A percentile compares a stretch with the other conserved stretches of the same genome.
phyloP scores from a whole-genome alignment of 805 yeast genomes.

The Starmerella khaoyaiensis region DNA sequence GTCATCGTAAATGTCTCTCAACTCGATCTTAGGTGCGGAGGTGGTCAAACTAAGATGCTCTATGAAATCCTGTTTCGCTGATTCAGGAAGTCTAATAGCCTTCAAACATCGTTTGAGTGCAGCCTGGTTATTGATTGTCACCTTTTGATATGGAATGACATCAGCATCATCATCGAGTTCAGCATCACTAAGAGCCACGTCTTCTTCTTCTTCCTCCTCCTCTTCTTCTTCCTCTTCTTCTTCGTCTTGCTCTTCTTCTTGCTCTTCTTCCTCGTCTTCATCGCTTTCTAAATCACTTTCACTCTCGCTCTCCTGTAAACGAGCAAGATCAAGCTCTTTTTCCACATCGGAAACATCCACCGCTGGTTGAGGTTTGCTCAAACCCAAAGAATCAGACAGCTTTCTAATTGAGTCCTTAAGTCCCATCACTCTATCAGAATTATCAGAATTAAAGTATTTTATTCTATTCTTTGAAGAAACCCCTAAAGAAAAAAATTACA shows the following conservation, averaged over 20 bases:
- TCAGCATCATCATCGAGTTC: constrained; percentile 92
- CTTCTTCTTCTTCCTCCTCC: constrained; percentile 62
- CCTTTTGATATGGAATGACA: constrained; percentile 79
- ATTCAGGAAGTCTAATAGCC: constrained; percentile 32
- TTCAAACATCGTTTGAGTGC: constrained; percentile 37
- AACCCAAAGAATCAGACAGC: constrained; percentile 20
- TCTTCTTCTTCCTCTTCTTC: constrained; percentile 40
- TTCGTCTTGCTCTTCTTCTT: constrained; percentile 32
- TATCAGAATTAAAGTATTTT: not conserved
- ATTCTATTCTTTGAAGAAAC: not conserved
- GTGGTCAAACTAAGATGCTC: constrained; percentile 73
- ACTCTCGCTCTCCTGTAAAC: constrained; percentile 28
- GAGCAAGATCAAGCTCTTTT: constrained; percentile 25
- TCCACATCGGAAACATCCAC: constrained; percentile 21
- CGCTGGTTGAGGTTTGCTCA: constrained; percentile 5
- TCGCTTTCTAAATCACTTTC: constrained; percentile 17
- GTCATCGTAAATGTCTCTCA: constrained; percentile 81
- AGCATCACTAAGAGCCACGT: constrained; percentile 77
- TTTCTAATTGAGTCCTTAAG: constrained; percentile 22
- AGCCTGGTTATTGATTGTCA: constrained; percentile 75
- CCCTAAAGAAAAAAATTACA: constrained; percentile 3
- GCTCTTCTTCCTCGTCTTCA: constrained; percentile 27
- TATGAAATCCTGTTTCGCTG: constrained; percentile 54
- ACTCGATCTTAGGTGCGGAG: constrained; percentile 40
- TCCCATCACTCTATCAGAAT: constrained; percentile 15